Conservation (phyloP, 306 rosid genomes). For the Sicyos edulis region DNA sequence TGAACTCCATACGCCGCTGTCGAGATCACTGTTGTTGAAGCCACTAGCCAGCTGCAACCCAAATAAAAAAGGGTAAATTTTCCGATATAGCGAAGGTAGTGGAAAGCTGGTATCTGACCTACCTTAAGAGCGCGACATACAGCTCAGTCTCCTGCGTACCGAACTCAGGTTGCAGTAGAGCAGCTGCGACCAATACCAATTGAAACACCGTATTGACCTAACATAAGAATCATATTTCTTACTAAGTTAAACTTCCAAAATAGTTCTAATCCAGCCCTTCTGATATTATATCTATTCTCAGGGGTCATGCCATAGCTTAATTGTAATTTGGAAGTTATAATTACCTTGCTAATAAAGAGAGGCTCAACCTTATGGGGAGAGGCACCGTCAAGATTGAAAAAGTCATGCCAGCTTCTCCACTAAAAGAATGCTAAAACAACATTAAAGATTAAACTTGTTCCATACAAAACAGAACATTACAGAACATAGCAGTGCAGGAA, state of each 20-base stretch:
- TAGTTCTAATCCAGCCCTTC: neutral
- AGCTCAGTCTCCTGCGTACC: slow-evolving; percentile 65
- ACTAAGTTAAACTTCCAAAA: slow-evolving; percentile 17
- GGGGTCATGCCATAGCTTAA: neutral
- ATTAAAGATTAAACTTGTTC: neutral
- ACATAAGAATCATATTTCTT: slow-evolving; percentile 11
- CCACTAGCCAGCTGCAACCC: slow-evolving; percentile 81
- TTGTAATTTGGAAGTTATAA: neutral
- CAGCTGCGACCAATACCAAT: slow-evolving; percentile 67
- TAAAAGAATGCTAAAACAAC: slow-evolving; percentile 22
- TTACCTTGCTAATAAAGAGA: slow-evolving; percentile 86
- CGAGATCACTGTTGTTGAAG: slow-evolving; percentile 63
- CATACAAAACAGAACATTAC: neutral
- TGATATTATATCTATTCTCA: neutral
- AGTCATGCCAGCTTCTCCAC: slow-evolving; percentile 82
- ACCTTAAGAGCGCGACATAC: slow-evolving; percentile 19
- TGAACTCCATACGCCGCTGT: slow-evolving; percentile 62
- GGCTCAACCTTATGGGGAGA: slow-evolving; percentile 76
- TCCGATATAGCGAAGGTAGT: neutral
- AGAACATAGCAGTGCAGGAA: neutral
- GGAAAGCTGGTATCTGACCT: too few relatives aligned
- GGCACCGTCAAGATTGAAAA: slow-evolving; percentile 66
- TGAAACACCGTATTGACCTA: slow-evolving; percentile 96
- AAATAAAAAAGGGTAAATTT: neutral
- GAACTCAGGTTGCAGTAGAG: slow-evolving; percentile 84